Base-by-base conservation (phyloP, 139 green algal species). In the Picochlorum sp. region DNA sequence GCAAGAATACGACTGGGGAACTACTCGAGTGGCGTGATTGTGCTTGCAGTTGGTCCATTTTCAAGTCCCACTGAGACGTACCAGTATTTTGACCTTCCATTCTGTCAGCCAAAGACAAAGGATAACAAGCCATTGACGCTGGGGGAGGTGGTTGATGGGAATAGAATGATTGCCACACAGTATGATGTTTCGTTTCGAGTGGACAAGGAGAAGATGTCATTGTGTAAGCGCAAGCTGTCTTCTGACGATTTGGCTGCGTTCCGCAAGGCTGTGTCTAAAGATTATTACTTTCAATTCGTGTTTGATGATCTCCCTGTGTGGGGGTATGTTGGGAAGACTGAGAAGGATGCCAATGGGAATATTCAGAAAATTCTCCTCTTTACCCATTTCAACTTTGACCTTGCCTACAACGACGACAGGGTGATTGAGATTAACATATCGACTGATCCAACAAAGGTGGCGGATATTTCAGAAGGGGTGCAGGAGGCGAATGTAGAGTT, bases 381-480 rank as follows among this genome's bases (percentile, higher is more conserved):
- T 84, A 96, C 88, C 0, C 91, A 96, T 75, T 88, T 95, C 67
- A 88, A 97, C 79, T 97, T 96, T 77, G 91, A 96, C 52, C 68
- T 96, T 4, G 50, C 68, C 2, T 96, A 87, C 79, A 96, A 96
- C 55, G 77, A 74, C 2, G 81, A 95, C 71, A 70, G 69, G 1
- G 70, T 96, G 26, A 92, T 96, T 55, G 92, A 95, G 71, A 88
- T 98, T 45, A 66, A 66, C n/a, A 41, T 66, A n/a, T 66, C 60
- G 10, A 66, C 60, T 0, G 64, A 70, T 24, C 64, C 64, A 18
- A 65, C 49, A 30, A 31, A 51, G 14, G 49, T 70, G 14, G 64
- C 64, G 13, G 64, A 70, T 59, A 54, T 70, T 4, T 56, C 28
- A 10, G 51, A 69, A n/a, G 62, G 57, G 14, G 37, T 90, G 15